Evolutionary conservation across 371 early-diverging fungal genomes (phyloP).

Genomic region (Mortierella sp.): DNA sequence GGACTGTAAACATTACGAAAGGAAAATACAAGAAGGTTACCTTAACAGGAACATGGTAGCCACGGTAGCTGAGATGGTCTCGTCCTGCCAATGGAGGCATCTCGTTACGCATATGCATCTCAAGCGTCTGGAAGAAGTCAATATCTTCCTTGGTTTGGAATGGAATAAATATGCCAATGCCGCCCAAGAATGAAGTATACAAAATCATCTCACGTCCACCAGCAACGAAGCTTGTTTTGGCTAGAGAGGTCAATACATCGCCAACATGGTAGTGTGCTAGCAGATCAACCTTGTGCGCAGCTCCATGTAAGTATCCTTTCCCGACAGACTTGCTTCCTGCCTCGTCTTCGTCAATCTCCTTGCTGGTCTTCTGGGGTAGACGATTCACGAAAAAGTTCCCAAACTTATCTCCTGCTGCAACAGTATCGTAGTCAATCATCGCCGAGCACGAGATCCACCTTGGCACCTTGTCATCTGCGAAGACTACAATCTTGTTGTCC

Average conservation of each 20-base stretch:
- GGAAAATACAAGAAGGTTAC: background rate
- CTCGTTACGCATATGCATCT: conserved; percentile 89
- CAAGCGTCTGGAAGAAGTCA: conserved; percentile 93
- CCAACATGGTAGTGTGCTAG: conserved; percentile 87
- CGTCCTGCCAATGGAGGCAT: conserved; percentile 87
- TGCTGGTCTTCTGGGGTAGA: conserved; percentile 71
- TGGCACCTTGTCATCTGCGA: conserved; percentile 96
- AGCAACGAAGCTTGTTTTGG: conserved; percentile 81
- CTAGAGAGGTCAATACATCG: conserved; percentile 87
- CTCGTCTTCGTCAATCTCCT: conserved; percentile 90
- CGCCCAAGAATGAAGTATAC: conserved; percentile 90
- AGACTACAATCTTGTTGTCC: conserved; percentile 87
- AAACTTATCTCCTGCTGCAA: conserved; percentile 96
- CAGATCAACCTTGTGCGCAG: conserved; percentile 84
- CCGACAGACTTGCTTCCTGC: conserved; percentile 85
- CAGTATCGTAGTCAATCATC: conserved; percentile 94
- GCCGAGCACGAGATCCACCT: conserved; percentile 86
- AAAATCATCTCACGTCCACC: conserved; percentile 90
- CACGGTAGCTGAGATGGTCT: conserved; percentile 90
- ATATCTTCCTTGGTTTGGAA: conserved; percentile 91
- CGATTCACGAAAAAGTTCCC: conserved; percentile 92
- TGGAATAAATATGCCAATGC: conserved; percentile 88
- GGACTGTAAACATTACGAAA: background rate
- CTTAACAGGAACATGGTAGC: conserved; percentile 86
- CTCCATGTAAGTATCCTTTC: conserved; percentile 85